Evolutionary conservation across 1,139 yeast genomes (phyloP).

Genomic region (Blastobotrys elegans): DNA sequence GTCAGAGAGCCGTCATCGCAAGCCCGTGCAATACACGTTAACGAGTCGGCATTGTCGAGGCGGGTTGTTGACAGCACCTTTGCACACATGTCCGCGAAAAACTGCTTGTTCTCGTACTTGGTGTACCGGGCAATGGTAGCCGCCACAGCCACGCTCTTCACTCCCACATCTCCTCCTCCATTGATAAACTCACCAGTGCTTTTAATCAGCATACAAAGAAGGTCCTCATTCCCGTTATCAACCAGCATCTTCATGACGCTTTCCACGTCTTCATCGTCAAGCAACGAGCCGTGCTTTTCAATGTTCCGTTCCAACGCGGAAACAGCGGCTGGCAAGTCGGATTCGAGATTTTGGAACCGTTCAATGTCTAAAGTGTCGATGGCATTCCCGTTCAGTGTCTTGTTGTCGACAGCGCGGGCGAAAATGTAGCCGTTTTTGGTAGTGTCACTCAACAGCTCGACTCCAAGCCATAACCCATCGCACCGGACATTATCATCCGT

Average conservation of each 20-base stretch:
- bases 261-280: constrained; percentile 1
- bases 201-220: constrained; percentile 6
- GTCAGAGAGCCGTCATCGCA: not conserved
- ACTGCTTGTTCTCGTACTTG: not conserved
- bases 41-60: not conserved
- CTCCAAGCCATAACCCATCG: constrained; percentile 10
- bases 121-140: constrained; percentile 8
- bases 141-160: not conserved
- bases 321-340: not conserved
- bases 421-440: constrained; percentile 5
- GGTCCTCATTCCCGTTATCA: not conserved
- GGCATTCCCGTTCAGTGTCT: constrained; percentile 4
- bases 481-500: constrained; percentile 5
- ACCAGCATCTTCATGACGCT: not conserved
- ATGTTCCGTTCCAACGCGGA: constrained; percentile 5
- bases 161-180: not conserved
- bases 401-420: constrained; percentile 3
- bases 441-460: not conserved
- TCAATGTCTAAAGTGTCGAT: not conserved
- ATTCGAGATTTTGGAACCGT: not conserved
- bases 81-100: not conserved
- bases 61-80: not conserved
- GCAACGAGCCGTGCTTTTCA: not conserved
- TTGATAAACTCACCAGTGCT: not conserved
- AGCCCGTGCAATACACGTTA: constrained; percentile 5